Evolutionary conservation across 2,329 filamentous ascomycete species (phyloP).

Genomic region (Colletotrichum sp.): DNA sequence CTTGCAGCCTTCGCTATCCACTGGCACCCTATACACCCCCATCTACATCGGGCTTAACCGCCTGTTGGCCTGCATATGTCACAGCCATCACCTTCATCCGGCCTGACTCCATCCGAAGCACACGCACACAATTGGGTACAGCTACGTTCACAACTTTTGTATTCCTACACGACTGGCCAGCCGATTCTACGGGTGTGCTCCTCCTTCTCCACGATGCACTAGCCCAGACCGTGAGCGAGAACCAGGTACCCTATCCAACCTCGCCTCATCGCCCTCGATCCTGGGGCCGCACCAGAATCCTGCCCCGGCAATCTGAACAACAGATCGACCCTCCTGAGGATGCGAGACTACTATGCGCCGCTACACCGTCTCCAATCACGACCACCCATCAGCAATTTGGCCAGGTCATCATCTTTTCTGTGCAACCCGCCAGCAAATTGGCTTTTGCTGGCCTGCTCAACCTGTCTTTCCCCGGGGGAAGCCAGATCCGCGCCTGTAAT

Average conservation of each 20-base stretch:
- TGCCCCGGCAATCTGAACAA: neutral
- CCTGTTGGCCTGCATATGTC: conserved; percentile 4
- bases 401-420: neutral
- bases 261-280: neutral
- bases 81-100: neutral
- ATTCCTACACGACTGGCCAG: neutral
- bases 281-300: neutral
- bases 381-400: neutral
- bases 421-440: neutral
- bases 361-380: neutral
- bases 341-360: neutral
- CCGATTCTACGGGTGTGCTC: neutral
- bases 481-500: conserved; percentile 2
- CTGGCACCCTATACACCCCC: neutral
- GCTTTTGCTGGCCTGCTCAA: neutral
- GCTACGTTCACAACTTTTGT: neutral
- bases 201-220: neutral
- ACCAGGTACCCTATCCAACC: neutral
- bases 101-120: neutral
- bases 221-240: neutral
- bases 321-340: neutral
- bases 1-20: neutral
- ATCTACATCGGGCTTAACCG: conserved; percentile 1
- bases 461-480: neutral
- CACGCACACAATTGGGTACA: neutral